Evolutionary conservation across 768 basidiomycete species (phyloP).

Genomic region (Butyriboletus loyo): DNA sequence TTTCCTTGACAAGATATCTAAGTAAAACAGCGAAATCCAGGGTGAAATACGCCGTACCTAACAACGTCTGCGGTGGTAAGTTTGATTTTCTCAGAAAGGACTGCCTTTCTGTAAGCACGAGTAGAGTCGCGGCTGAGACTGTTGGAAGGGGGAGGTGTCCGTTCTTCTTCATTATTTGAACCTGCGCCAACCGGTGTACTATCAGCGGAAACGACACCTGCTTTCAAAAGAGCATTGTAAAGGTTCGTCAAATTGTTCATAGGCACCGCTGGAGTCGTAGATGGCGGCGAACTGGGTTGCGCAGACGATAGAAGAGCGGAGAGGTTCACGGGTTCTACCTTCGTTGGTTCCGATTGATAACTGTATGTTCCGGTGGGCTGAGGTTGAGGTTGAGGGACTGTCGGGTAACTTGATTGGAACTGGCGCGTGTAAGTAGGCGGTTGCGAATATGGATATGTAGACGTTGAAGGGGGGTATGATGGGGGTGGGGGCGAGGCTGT

Average conservation of each 20-base stretch:
- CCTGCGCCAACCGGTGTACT: slow-evolving; percentile 52
- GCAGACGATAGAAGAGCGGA: slow-evolving; percentile 28
- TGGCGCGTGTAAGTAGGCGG: slow-evolving; percentile 28
- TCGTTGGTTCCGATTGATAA: slow-evolving; percentile 25
- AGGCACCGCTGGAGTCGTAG: slow-evolving; percentile 23
- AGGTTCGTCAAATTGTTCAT: slow-evolving; percentile 51
- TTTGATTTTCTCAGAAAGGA: slow-evolving; percentile 59
- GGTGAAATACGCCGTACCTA: slow-evolving; percentile 45
- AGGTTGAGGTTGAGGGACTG: slow-evolving; percentile 33
- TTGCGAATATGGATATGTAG: slow-evolving; percentile 31
- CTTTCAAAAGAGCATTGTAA: slow-evolving; percentile 67
- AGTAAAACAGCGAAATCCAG: neutral
- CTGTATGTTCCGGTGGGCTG: slow-evolving; percentile 27
- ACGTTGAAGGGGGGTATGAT: slow-evolving; percentile 21
- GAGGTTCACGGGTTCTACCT: slow-evolving; percentile 31
- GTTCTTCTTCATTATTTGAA: slow-evolving; percentile 24
- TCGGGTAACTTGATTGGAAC: slow-evolving; percentile 30
- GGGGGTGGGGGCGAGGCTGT: slow-evolving; percentile 30
- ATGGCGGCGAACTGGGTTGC: slow-evolving; percentile 21
- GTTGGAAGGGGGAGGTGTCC: slow-evolving; percentile 33
- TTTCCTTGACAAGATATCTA: slow-evolving; percentile 30
- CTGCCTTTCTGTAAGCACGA: slow-evolving; percentile 55
- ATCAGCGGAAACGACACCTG: slow-evolving; percentile 67
- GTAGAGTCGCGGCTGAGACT: slow-evolving; percentile 45
- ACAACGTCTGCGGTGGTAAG: slow-evolving; percentile 68